Evolutionary conservation across 768 basidiomycete species (phyloP).

Genomic region (Lepiota brunneoincarnata): DNA sequence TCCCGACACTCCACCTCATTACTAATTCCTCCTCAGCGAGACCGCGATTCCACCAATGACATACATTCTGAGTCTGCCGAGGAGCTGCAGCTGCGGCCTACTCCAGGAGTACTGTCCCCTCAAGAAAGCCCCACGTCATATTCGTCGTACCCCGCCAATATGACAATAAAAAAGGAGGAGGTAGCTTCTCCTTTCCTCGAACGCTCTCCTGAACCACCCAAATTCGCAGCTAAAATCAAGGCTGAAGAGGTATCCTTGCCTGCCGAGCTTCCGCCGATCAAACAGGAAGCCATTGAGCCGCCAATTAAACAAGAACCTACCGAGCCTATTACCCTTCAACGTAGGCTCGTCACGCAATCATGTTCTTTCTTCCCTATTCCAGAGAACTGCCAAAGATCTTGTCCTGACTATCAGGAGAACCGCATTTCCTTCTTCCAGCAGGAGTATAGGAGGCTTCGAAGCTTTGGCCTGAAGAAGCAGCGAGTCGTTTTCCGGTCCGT

Average conservation of each 20-base stretch:
- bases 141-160: too few species aligned
- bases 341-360: conserved; percentile 6
- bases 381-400: not conserved
- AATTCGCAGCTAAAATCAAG: not conserved
- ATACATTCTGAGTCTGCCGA: too few species aligned
- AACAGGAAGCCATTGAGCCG: conserved; percentile 2
- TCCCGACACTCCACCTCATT: too few species aligned
- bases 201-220: not conserved
- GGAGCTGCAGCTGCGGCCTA: too few species aligned
- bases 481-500: conserved; percentile 9
- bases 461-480: conserved; percentile 7
- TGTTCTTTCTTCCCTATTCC: conserved; percentile 12
- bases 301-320: conserved; percentile 5
- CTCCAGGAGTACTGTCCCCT: too few species aligned
- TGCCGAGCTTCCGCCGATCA: not conserved
- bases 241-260: not conserved
- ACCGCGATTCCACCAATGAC: too few species aligned
- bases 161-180: not conserved
- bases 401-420: conserved; percentile 6
- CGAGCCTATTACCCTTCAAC: not conserved
- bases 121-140: too few species aligned
- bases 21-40: too few species aligned
- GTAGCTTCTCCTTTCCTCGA: not conserved
- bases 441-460: conserved; percentile 3
- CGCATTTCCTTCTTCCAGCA: conserved; percentile 4